Base-by-base conservation (phyloP, 1,139 yeast genomes). In the Blastobotrys capitulatus region DNA sequence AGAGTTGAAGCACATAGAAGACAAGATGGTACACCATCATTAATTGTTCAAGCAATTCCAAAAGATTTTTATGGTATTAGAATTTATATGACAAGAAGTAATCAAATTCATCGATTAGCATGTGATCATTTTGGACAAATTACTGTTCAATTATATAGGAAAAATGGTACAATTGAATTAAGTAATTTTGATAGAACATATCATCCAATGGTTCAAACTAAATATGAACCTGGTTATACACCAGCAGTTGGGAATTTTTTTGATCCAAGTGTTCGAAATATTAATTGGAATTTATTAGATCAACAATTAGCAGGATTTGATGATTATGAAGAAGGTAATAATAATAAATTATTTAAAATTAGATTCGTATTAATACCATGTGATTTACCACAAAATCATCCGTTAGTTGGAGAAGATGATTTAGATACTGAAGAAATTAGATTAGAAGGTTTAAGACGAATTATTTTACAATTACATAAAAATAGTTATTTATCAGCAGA, bases 251-350 rank as follows among this genome's bases (percentile, higher is more conserved):
- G 83, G 8, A 82, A 81, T 56, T 78, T 82, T 3, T 70, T 79
- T 18, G 77, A 77, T 48, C 73, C 72, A 4, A 72, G 73, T 42
- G 76, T 86, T 1, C 69, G 78, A 40, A 72, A 74, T 16, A 78
- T 81, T 54, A 89, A 90, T 55, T 94, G 98, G 98, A 90, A 90
- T 60, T 85, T 83, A 55, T 75, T 89, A 54, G 99, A 94, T 68
- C 97, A 89, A 62, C 76, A 80, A 25, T 67, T 92, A 22, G 96
- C 97, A 1, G 98, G 98, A 0, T 87, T 84, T 64, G 89, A 84
- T 36, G 95, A 87, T 59, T 71, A 59, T 76, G 78, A 25, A 74
- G 67, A 79, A 37, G 76, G 75, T n/a, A 48, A 43, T n/a, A 47
- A 42, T 34, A 32, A 39, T 19, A 77, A 77, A 51, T 77, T 78